These are phyloP conservation scores for Canavalia ensiformis DNA, from an alignment of 306 rosid species.

Conservation along the genomic window DNA sequence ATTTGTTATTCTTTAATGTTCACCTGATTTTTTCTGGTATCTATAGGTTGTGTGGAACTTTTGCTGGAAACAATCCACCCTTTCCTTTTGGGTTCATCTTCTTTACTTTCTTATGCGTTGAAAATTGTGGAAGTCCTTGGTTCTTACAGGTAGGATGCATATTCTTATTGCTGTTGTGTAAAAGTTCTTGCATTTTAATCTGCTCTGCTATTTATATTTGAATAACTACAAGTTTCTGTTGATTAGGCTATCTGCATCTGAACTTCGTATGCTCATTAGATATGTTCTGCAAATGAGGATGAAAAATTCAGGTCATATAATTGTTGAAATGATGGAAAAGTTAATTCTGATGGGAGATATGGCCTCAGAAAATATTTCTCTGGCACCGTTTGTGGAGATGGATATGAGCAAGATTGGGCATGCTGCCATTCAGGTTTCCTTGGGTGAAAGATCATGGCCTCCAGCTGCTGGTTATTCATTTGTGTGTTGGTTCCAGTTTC, in stretches of 20 bases:
- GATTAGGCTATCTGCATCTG: slow-evolving; percentile 86
- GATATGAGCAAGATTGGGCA: slow-evolving; percentile 95
- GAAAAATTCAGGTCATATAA: slow-evolving; percentile 79
- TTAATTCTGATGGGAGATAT: slow-evolving; percentile 82
- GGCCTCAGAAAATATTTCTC: slow-evolving; percentile 79
- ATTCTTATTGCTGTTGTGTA: slow-evolving; percentile 19
- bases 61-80: slow-evolving; percentile 91
- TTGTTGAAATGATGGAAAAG: slow-evolving; percentile 94
- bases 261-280: slow-evolving; percentile 80
- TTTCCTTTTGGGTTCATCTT: slow-evolving; percentile 87
- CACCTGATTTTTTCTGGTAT: slow-evolving; percentile 31
- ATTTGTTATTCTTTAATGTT: slow-evolving; percentile 41
- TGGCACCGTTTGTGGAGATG: slow-evolving; percentile 97
- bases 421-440: slow-evolving; percentile 97
- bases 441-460: slow-evolving; percentile 99
- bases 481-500: slow-evolving; percentile 98
- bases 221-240: slow-evolving; percentile 51
- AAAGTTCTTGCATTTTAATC: slow-evolving; percentile 42
- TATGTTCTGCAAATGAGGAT: slow-evolving; percentile 85
- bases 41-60: slow-evolving; percentile 93
- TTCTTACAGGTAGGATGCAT: slow-evolving; percentile 80
- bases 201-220: slow-evolving; percentile 25
- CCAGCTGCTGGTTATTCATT: slow-evolving; percentile 99
- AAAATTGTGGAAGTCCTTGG: slow-evolving; percentile 95
- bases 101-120: slow-evolving; percentile 82